Evolutionary conservation across 208 protist genomes (phyloP), one percentile per base, ranked within the genome.

Genomic region (Trypanosoma conorhini): DNA sequence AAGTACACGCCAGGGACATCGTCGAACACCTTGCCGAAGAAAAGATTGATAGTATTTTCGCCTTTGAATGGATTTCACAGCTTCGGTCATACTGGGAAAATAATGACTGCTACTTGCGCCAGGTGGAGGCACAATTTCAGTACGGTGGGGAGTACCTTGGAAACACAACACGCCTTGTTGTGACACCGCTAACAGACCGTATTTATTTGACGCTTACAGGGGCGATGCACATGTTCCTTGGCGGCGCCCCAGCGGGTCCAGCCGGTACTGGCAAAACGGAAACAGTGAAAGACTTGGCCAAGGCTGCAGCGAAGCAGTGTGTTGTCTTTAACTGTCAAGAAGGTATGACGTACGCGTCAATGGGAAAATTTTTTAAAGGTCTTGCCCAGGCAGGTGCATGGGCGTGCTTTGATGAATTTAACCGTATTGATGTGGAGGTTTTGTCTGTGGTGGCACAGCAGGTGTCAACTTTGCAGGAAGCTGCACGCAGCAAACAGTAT

Each of bases 371-470:
- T 88, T 99, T 99, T 83, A 98, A 98, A 68, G 96, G 96, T 2
- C 88, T 99, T 13, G 97, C 96, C 8, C 94, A 96, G 70, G 86
- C 93, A 24, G 97, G 98, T 61, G 98, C 98, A 44, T 99, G 96
- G 96, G 91, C 97, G 22, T 99, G 98, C 81, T 99, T 99, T 77
- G 98, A 99, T 77, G 98, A 99, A 86, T 99, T 99, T 92, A 99
- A 99, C 84, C 92, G 98, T 68, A 99, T 99, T 82, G 96, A 99
- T 64, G 94, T 99, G 21, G 97, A 98, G 80, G 95, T 98, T 76
- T 87, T 99, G 10, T 98, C 96, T 35, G 98, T 99, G 33, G 93
- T 99, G 60, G 96, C 97, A 28, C 93, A 98, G 83, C 97, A 99
- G 81, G 93, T 99, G 33, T 93, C 91, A 7, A 97, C 89, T 33